A percentile compares a stretch with the other conserved stretches of the same genome.
These are phyloP conservation scores for Gracilaria caudata DNA, from an alignment of 23 red algal species.

Conservation along the genomic window DNA sequence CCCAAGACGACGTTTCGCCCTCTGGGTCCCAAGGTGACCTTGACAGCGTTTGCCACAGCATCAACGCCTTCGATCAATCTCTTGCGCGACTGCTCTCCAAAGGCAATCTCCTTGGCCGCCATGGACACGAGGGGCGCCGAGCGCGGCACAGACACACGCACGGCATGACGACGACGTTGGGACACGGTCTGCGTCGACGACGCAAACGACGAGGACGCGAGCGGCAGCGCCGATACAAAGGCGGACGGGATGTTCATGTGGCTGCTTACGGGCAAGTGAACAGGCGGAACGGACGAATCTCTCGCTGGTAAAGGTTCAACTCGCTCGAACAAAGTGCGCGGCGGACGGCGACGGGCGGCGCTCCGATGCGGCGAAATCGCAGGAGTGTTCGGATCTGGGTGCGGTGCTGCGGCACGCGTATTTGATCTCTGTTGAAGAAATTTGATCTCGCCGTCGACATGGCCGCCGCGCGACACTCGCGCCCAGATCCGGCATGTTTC, in stretches of 20 bases:
- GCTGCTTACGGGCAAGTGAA: too few relatives aligned
- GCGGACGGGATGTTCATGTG: conserved; percentile 2
- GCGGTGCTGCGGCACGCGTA: neutral
- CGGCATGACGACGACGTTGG: neutral
- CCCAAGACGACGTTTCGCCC: conserved; percentile 98
- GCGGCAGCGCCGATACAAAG: conserved; percentile 19
- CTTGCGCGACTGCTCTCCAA: conserved; percentile 83
- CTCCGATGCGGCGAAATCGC: too few relatives aligned
- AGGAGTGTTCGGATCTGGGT: neutral
- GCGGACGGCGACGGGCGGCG: too few relatives aligned
- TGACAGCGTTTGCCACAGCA: conserved; percentile 98
- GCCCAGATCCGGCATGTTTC: neutral
- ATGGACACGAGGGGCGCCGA: conserved; percentile 29
- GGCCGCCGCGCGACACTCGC: neutral
- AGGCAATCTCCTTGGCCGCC: conserved; percentile 87
- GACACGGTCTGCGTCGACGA: conserved; percentile 1
- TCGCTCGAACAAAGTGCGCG: too few relatives aligned
- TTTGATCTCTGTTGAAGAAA: too few relatives aligned
- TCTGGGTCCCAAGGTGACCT: conserved; percentile 95
- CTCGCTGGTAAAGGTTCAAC: too few relatives aligned
- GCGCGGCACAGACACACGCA: conserved; percentile 1
- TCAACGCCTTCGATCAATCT: conserved; percentile 86
- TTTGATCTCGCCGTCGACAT: conserved; percentile 48
- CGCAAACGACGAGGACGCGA: conserved; percentile 18
- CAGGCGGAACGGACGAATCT: too few relatives aligned